Base-by-base conservation (phyloP, 108 stramenopile genomes). In the Nitzschia palea region DNA sequence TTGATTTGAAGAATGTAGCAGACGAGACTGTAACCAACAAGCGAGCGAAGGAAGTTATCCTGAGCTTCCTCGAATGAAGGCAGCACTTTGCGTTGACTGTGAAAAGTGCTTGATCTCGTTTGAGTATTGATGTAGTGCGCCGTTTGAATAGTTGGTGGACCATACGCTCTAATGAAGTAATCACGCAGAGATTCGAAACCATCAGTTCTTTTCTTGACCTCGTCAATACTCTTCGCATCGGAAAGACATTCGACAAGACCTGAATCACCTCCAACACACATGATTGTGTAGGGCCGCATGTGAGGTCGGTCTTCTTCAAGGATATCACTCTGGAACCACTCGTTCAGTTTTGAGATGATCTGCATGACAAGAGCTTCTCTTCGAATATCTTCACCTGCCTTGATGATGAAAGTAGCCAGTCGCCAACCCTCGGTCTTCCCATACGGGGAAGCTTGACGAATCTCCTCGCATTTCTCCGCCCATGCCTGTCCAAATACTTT, bases 1-100 rank as follows among this genome's bases (percentile, higher is more conserved):
- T 98, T 98, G 67, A 94, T 96, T 77, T 98, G 97, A 23, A 97
- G 79, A 58, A 97, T 84, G 79, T 98, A 98, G 64, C 95, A 96
- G 5, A 97, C 80, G 28, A 99, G 64, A 76, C 90, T 91, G 81
- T 95, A 95, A 6, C 94, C 94, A 5, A 95, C 94, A 15, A 95
- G 78, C 5, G 90, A 91, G 15, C 89, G 76, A 20, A 95, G 82
- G 58, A 95, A 95, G 56, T 95, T 95, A 18, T 91, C 94, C 62
- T 90, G 81, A 4, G 94, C 94, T 72, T 84, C 79, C 45, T 90
- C 87, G 65, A 92, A 89, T 5, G 86, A 67, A 2, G 78, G 44
- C 35, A 78, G 62, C 37, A 56, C 69, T 29, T 55, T 10, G 27
- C 2, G 28, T 33, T 6, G 57, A n/a, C n/a, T n/a, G n/a, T n/a